Evolutionary conservation across 2,329 filamentous ascomycete species (phyloP), one percentile per base, ranked within the genome.

Genomic region (Neonectria faginata): DNA sequence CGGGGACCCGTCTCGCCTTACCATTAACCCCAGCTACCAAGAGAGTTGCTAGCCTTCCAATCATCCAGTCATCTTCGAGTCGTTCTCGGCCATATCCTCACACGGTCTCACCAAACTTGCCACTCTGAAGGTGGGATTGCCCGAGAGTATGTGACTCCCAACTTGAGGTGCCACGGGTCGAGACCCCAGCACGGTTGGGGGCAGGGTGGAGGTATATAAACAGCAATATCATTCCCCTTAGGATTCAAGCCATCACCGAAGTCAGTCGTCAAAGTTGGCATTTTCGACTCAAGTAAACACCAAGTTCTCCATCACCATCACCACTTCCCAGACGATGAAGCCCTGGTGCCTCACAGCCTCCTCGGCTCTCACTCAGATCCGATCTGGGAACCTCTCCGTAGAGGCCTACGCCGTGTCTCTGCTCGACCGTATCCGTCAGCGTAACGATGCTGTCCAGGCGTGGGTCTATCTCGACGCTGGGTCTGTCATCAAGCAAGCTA

Each of bases 371-470:
- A 68, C 76, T 8, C 76, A 78, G 29, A 79, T 86, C 53, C 76
- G 75, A 41, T 70, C 73, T 11, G 81, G 81, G 11, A 74, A 79
- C 1, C 71, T 88, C 3, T 85, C 82, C 0, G 82, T 88, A 0
- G 81, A 84, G 67, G 72, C 80, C 6, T 87, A 87, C 67, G 84
- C 83, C 3, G 74, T 72, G 18, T 83, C 85, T 0, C 75, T 87
- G 0, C 78, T 87, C 7, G 61, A 73, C 0, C 82, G 79, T 7
- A 84, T 87, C 66, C 69, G 79, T 18, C 65, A 75, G 5, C 78
- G 85, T 1, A 82, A 87, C 62, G 66, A 74, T 12, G 68, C 75
- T 1, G 80, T 87, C 10, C 79, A 84, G 66, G 85, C 85, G 8
- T 87, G 85, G 85, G 84, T 78, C 0, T 80, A 83, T 64, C 73